Evolutionary conservation across 306 rosid genomes (phyloP), one percentile per base, ranked within the genome.

Genomic region (Sesbania bispinosa): DNA sequence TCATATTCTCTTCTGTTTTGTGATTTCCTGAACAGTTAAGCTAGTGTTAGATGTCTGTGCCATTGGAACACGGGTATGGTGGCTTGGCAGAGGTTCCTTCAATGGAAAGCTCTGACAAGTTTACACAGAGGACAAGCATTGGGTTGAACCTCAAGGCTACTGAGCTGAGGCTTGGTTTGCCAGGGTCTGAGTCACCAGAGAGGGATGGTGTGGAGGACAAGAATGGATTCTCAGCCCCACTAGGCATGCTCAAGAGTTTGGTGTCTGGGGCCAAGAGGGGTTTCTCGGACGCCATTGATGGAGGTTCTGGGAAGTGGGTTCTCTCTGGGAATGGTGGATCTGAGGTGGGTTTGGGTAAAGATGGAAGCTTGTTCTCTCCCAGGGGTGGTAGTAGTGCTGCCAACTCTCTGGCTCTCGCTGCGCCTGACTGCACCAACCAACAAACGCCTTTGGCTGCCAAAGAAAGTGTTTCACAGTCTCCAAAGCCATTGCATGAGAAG

Each of bases 211-310:
- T 11, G 2, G 63, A 62, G 38, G 83, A 77, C 5, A 83, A 65
- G 6, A 71, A 23, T 48, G 75, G 66, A 41, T 75, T n/a, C n/a
- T n/a, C n/a, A n/a, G n/a, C 32, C 71, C 57, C 77, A 15, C 72
- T 59, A 9, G 60, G 82, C 19, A 65, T 57, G 83, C 62, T 69
- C 27, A 90, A 90, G 83, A 79, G 48, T 78, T 73, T 78, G 66
- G 82, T 89, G 19, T 84, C 93, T 27, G 89, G 97, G 32, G 97
- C 96, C 29, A 92, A 92, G 29, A 92, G 96, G 81, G 97, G 90
- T 11, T 92, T 92, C 83, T 92, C 97, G 11, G 88, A 89, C 43
- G 87, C 96, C 84, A 88, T 92, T 80, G 90, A 86, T 75, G 87
- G 84, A 42, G 84, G 79, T 76, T 79, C 88, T 53, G 85, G 80